Conservation (phyloP, 108 stramenopile genomes). For the Craspedostauros australis region DNA sequence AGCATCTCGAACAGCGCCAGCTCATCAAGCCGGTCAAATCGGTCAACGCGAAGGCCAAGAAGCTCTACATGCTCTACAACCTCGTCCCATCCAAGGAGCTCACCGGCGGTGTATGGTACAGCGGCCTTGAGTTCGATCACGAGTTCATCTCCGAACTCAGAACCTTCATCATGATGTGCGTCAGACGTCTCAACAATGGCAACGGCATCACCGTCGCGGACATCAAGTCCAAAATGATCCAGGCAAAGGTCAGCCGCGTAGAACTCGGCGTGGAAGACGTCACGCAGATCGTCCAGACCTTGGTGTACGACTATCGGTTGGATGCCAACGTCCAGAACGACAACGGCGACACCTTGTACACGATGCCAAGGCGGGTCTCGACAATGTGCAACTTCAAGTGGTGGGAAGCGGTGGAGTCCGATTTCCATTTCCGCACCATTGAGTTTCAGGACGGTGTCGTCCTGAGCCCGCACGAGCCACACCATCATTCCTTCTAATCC, state of each 20-base stretch:
- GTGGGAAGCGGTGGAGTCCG: slow-evolving; percentile 72
- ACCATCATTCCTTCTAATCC: slow-evolving; percentile 63
- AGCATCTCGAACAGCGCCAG: slow-evolving; percentile 79
- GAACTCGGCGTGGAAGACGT: slow-evolving; percentile 84
- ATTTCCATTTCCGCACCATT: slow-evolving; percentile 78
- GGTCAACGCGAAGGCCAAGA: slow-evolving; percentile 94
- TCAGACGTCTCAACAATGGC: slow-evolving; percentile 54
- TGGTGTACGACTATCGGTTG: slow-evolving; percentile 76
- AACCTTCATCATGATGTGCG: slow-evolving; percentile 70
- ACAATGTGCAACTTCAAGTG: slow-evolving; percentile 77
- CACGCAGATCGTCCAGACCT: slow-evolving; percentile 82
- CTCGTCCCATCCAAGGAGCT: slow-evolving; percentile 91
- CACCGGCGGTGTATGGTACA: slow-evolving; percentile 98
- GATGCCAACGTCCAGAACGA: slow-evolving; percentile 38
- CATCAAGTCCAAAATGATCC: slow-evolving; percentile 63
- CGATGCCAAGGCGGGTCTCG: slow-evolving; percentile 46
- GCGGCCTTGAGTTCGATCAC: slow-evolving; percentile 95
- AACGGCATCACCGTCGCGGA: slow-evolving; percentile 55
- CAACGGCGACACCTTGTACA: slow-evolving; percentile 47
- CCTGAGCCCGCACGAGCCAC: slow-evolving; percentile 71
- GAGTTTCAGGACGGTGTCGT: slow-evolving; percentile 78
- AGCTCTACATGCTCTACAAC: slow-evolving; percentile 95
- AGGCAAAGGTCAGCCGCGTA: slow-evolving; percentile 81
- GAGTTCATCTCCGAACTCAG: slow-evolving; percentile 93
- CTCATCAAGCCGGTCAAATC: slow-evolving; percentile 95